These are phyloP conservation scores for Irpex rosettiformis DNA, from an alignment of 1,284 basidiomycete species.

Conservation along the genomic window DNA sequence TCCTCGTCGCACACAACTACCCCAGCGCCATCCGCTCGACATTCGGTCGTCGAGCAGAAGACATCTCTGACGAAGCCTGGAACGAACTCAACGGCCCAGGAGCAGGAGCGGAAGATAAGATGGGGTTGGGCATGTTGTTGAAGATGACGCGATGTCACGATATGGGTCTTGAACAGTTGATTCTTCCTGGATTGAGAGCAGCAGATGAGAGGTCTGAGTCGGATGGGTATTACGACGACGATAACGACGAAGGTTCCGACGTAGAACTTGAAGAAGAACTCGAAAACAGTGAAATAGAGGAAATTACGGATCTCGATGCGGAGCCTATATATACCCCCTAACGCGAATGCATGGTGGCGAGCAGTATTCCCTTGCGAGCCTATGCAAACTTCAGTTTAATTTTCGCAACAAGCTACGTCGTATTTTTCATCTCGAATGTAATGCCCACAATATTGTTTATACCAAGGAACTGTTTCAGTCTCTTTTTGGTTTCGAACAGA, in stretches of 20 bases:
- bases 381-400: too few relatives aligned
- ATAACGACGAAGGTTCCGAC: not conserved
- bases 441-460: too few relatives aligned
- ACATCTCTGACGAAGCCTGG: conserved; percentile 67
- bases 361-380: too few relatives aligned
- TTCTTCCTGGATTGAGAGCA: conserved; percentile 40
- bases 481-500: too few relatives aligned
- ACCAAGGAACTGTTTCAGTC: too few relatives aligned
- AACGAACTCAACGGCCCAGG: conserved; percentile 48
- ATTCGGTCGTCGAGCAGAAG: conserved; percentile 66
- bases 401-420: too few relatives aligned
- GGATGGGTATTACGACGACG: not conserved
- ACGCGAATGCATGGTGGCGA: too few relatives aligned
- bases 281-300: too few relatives aligned
- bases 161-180: conserved; percentile 68
- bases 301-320: too few relatives aligned
- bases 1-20: conserved; percentile 63
- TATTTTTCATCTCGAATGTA: too few relatives aligned
- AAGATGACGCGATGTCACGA: conserved; percentile 74
- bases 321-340: too few relatives aligned
- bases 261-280: too few relatives aligned
- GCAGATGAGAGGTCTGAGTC: conserved; percentile 12
- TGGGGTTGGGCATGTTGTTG: conserved; percentile 60
- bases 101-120: conserved; percentile 34
- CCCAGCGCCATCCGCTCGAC: conserved; percentile 60